Evolutionary conservation across 2,329 filamentous ascomycete genomes (phyloP).

Genomic region (Botrytis deweyae): DNA sequence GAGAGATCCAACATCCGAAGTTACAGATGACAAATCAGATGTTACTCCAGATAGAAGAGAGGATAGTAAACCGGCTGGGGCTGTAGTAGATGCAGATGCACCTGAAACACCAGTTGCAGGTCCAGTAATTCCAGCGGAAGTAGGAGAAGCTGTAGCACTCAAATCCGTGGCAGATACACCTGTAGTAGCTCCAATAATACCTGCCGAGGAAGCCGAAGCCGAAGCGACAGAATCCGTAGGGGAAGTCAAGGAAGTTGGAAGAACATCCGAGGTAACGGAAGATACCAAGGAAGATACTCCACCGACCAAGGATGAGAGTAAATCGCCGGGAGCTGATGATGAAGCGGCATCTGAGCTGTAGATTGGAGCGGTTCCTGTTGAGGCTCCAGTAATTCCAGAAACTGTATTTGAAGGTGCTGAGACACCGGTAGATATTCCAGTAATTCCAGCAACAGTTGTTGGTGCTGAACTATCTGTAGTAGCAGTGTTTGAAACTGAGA

Average conservation of each 20-base stretch:
- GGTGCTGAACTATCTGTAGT: neutral
- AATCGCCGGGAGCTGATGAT: conserved; percentile 1
- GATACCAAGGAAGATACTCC: neutral
- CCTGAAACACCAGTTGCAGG: conserved; percentile 4
- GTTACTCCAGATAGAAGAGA: neutral
- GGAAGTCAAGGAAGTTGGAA: conserved; percentile 11
- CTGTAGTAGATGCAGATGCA: neutral
- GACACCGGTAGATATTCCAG: neutral
- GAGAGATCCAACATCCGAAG: neutral
- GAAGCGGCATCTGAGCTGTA: neutral
- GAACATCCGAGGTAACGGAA: conserved; percentile 18
- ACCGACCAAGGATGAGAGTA: conserved; percentile 15
- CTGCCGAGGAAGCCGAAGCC: neutral
- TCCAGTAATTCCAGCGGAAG: neutral
- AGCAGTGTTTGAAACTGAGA: neutral
- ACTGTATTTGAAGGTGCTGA: neutral
- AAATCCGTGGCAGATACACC: neutral
- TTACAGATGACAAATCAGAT: neutral
- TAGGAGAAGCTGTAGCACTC: neutral
- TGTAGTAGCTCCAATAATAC: conserved; percentile 3
- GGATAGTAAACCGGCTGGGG: neutral
- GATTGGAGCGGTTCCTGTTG: conserved; percentile 6
- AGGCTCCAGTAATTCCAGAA: conserved; percentile 1
- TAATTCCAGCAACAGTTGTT: neutral
- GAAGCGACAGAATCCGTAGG: neutral